Percentiles rank a stretch among this genome's conserved stretches.
phyloP scores from a whole-genome alignment of 176 grass and related monocot species.

The Elymus sibiricus region DNA sequence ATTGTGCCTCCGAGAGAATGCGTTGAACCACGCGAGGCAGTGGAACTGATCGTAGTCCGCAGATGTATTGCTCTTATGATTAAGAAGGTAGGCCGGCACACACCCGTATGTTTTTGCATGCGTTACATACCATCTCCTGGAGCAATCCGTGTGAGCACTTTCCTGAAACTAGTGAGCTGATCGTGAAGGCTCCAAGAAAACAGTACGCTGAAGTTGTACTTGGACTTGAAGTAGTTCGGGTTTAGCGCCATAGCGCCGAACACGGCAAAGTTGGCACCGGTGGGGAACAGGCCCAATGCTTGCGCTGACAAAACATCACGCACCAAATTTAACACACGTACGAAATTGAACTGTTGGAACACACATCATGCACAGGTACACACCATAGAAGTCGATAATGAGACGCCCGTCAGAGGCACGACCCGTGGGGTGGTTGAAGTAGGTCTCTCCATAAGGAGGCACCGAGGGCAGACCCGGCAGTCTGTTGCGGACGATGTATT shows the following conservation, averaged over 20 bases:
- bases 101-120: too few relatives aligned
- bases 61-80: neutral
- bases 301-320: slow-evolving; percentile 32
- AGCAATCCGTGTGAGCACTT: too few relatives aligned
- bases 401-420: slow-evolving; percentile 51
- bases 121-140: too few relatives aligned
- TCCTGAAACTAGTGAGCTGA: too few relatives aligned
- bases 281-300: slow-evolving; percentile 28
- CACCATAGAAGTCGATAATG: slow-evolving; percentile 55
- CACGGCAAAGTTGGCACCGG: slow-evolving; percentile 62
- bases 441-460: slow-evolving; percentile 63
- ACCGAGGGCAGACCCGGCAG: neutral
- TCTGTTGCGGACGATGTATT: neutral
- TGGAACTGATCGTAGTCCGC: slow-evolving; percentile 28
- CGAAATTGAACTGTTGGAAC: neutral
- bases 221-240: too few relatives aligned
- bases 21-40: slow-evolving; percentile 40
- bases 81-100: too few relatives aligned
- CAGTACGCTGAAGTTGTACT: too few relatives aligned
- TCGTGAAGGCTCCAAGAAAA: too few relatives aligned
- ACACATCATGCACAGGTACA: too few relatives aligned
- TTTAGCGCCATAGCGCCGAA: slow-evolving; percentile 28
- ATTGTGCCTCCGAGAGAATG: slow-evolving; percentile 39
- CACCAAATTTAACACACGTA: too few relatives aligned
- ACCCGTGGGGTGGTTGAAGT: slow-evolving; percentile 46